Evolutionary conservation across 139 green algal species (phyloP), one percentile per base, ranked within the genome.

Genomic region (Bryopsis sp.): DNA sequence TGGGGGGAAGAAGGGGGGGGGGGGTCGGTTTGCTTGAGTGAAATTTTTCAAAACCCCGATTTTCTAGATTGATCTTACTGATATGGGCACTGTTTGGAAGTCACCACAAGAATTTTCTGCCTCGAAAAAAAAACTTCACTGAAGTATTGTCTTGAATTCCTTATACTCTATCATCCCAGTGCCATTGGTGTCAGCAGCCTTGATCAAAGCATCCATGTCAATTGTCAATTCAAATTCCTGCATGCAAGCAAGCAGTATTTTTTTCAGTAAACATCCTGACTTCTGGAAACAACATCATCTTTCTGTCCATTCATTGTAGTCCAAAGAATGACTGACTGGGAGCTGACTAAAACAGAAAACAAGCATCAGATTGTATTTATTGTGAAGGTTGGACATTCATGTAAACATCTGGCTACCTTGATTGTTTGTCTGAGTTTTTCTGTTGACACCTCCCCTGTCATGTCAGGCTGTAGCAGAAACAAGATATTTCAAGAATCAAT

Each of bases 151-250:
- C 48, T 85, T 84, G 77, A 93, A 93, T 68, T 91, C 85, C 2
- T 83, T 73, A 58, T 78, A 93, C 31, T 85, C 77, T 15, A 94
- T 70, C 6, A 67, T 74, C 0, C 87, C 87, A 2, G 73, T 78
- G 1, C 54, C 58, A 37, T 92, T 82, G 64, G 64, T 74, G 59
- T 91, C 86, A 11, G 80, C 78, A 29, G 91, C 86, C 5, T 48
- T 39, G 3, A 91, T 76, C 47, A 93, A 76, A 2, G 70, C 47
- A 38, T 90, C 82, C 34, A 94, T 69, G 70, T 93, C 84, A 2
- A 91, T 71, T 1, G 77, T 88, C 38, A 94, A 73, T 67, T 87
- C 84, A 83, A 94, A 94, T 7, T 88, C 86, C 80, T 89, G 73
- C 28, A 59, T 1, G 37, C 11, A 24, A 63, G 43, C n/a, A n/a